Conservation (phyloP, 495 filamentous ascomycete species). For the Choiromyces venosus region DNA sequence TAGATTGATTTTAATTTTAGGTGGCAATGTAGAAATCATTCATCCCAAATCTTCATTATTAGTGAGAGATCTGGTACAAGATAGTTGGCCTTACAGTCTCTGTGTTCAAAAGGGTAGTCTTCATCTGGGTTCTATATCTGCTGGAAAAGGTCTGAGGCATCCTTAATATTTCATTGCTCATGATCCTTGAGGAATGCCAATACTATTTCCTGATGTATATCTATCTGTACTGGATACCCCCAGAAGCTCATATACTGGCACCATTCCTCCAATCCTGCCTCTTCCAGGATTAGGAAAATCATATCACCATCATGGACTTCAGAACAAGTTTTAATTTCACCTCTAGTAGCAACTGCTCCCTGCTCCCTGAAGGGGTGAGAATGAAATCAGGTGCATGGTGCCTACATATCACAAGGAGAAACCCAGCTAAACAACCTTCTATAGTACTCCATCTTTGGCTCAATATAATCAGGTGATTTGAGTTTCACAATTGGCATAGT, state of each 20-base stretch:
- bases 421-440: background rate
- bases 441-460: background rate
- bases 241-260: background rate
- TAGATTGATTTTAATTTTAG: too few species aligned
- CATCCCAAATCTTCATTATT: too few species aligned
- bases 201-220: too few species aligned
- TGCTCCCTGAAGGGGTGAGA: background rate
- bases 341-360: background rate
- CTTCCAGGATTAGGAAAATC: background rate
- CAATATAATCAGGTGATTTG: background rate
- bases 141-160: too few species aligned
- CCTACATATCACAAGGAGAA: background rate
- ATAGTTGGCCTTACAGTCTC: too few species aligned
- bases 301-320: background rate
- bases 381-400: background rate
- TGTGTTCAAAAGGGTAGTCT: too few species aligned
- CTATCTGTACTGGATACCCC: background rate
- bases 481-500: background rate
- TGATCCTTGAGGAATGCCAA: too few species aligned
- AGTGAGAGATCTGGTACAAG: too few species aligned
- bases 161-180: too few species aligned
- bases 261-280: background rate
- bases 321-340: background rate
- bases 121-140: too few species aligned
- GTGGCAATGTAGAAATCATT: too few species aligned